Evolutionary conservation across 2,329 filamentous ascomycete genomes (phyloP), one percentile per base, ranked within the genome.

Genomic region (Ophiostoma triangulosporum): DNA sequence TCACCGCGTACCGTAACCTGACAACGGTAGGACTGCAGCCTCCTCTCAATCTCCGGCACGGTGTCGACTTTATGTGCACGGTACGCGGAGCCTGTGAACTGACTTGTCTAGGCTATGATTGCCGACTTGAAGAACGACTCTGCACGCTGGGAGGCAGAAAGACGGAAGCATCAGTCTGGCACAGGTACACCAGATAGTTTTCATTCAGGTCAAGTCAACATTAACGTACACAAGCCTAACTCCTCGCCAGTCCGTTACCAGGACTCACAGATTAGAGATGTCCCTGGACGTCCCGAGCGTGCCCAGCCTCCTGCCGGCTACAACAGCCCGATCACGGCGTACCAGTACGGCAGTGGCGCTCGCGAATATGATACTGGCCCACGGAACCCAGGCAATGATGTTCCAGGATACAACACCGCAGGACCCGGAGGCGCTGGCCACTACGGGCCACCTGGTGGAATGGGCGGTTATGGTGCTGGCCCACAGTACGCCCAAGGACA

Each of bases 1-100:
- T 89, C 66, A 87, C 81, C 49, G 85, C 84, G 57, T 89, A 89
- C 68, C 78, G 85, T 58, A 87, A 88, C 65, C 69, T 89, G 64
- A 89, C 85, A 61, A 82, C 83, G 63, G 85, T 88, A 76, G 71
- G 82, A 70, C 7, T 14, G n/a, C 12, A 17, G 8, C 17, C 8
- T 33, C 29, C 11, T 14, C 24, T 35, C 36, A 5, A 26, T n/a
- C n/a, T n/a, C n/a, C n/a, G n/a, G n/a, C 31, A 26, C 26, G 6
- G 4, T 38, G 32, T 22, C 29, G 14, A 36, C 15, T 31, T 14
- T 6, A 2, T n/a, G 12, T 29, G 14, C 33, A 17, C 27, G 14
- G n/a, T n/a, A n/a, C 26, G 9, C n/a, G 17, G 9, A 29, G n/a
- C 15, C 8, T 11, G 17, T 50, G 50, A 26, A 55, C 51, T n/a